Evolutionary conservation across 1,139 yeast genomes (phyloP).

Genomic region (Saccharomyces hybrid): DNA sequence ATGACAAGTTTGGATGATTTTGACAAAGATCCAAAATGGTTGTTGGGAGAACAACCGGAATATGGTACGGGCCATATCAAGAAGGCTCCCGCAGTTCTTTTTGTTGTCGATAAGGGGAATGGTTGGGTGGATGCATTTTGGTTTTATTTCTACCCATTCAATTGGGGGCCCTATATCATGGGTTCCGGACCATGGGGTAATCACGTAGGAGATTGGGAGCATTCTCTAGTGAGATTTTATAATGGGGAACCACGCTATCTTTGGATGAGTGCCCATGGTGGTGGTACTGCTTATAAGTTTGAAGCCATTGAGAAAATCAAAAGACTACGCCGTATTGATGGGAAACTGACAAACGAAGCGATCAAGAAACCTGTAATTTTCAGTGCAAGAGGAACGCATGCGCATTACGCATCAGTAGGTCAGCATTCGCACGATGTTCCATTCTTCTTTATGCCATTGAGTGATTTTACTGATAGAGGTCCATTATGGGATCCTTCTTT

Average conservation of each 20-base stretch:
- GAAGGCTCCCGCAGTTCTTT: conserved; percentile 69
- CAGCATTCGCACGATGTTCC: conserved; percentile 92
- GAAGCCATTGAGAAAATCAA: conserved; percentile 62
- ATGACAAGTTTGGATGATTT: conserved; percentile 51
- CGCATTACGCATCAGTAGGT: conserved; percentile 89
- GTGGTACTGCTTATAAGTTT: conserved; percentile 84
- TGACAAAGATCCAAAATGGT: conserved; percentile 62
- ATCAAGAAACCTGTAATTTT: conserved; percentile 58
- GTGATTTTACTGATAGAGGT: conserved; percentile 89
- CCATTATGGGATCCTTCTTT: conserved; percentile 84
- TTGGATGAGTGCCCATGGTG: conserved; percentile 99
- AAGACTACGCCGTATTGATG: conserved; percentile 7
- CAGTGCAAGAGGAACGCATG: conserved; percentile 91
- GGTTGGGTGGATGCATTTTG: conserved; percentile 83
- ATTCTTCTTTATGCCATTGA: conserved; percentile 56
- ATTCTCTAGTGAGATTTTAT: conserved; percentile 71
- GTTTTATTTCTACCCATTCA: conserved; percentile 89
- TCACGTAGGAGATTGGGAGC: conserved; percentile 97
- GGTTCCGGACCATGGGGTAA: conserved; percentile 94
- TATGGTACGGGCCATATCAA: conserved; percentile 57
- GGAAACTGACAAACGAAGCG: conserved; percentile 4
- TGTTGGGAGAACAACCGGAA: conserved; percentile 66
- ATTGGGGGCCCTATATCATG: conserved; percentile 90
- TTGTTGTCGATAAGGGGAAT: conserved; percentile 82
- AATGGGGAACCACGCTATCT: conserved; percentile 71